Percentiles rank a stretch among this genome's conserved stretches.
phyloP scores from a whole-genome alignment of 1,284 basidiomycete species.

The Phlebopus sp. region DNA sequence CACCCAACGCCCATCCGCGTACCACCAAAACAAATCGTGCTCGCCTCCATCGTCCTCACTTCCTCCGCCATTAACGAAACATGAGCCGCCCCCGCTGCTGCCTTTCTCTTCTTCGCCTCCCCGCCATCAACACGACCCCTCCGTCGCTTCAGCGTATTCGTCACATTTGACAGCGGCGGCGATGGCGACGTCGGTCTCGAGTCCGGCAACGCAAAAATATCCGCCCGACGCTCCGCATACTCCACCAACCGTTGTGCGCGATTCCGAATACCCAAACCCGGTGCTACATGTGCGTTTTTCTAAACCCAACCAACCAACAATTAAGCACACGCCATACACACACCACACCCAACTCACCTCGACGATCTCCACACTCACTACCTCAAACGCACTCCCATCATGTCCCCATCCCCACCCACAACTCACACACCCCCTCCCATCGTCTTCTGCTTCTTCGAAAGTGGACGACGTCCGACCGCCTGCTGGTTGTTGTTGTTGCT shows the following conservation, averaged over 20 bases:
- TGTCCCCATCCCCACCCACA: slow-evolving; percentile 73
- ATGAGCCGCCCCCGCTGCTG: slow-evolving; percentile 18
- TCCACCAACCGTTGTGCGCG: slow-evolving; percentile 64
- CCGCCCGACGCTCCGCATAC: slow-evolving; percentile 57
- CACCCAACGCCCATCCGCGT: slow-evolving; percentile 45
- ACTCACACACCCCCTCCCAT: slow-evolving; percentile 60
- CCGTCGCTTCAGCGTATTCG: slow-evolving; percentile 29
- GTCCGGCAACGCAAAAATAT: slow-evolving; percentile 44
- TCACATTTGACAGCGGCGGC: slow-evolving; percentile 33
- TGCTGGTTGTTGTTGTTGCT: no score
- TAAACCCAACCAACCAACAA: slow-evolving; percentile 38
- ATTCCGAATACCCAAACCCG: slow-evolving; percentile 52
- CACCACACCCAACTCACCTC: slow-evolving; percentile 42
- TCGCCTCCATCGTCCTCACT: slow-evolving; percentile 38
- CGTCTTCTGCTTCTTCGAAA: slow-evolving; percentile 53
- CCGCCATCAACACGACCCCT: slow-evolving; percentile 23
- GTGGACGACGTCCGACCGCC: slow-evolving; percentile 24
- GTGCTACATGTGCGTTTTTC: slow-evolving; percentile 44
- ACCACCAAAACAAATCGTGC: slow-evolving; percentile 45
- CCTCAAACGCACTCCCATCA: slow-evolving; percentile 71
- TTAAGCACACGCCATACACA: no score
- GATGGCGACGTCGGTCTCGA: no score
- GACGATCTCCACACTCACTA: slow-evolving; percentile 58
- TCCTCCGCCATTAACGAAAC: slow-evolving; percentile 28
- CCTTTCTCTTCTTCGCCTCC: slow-evolving; percentile 24